phyloP scores from a whole-genome alignment of 768 basidiomycete genomes.

The Russula lepida region DNA sequence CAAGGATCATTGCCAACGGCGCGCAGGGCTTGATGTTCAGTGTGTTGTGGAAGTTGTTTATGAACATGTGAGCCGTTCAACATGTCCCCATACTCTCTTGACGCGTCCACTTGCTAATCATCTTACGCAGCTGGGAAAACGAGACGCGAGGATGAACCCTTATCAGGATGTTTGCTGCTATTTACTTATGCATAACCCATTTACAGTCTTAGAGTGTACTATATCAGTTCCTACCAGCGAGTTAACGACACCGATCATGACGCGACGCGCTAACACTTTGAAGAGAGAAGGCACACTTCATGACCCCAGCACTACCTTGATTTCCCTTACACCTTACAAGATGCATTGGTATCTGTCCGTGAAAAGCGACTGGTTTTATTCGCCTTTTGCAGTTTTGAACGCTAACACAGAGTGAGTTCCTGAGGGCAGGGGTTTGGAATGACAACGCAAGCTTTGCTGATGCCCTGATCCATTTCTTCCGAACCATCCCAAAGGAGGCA shows the following conservation, averaged over 20 bases:
- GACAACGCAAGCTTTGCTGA: no score
- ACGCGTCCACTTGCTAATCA: not conserved
- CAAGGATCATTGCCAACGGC: slow-evolving; percentile 83
- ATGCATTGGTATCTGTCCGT: not conserved
- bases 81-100: not conserved
- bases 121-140: slow-evolving; percentile 6
- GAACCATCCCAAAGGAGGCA: not conserved
- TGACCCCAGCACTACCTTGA: not conserved
- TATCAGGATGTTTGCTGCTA: not conserved
- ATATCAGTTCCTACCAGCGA: not conserved
- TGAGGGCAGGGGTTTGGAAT: no score
- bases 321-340: not conserved
- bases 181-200: not conserved
- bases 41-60: slow-evolving; percentile 83
- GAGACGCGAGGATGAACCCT: not conserved
- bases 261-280: not conserved
- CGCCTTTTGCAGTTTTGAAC: no score
- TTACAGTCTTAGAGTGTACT: not conserved
- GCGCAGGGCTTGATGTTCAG: slow-evolving; percentile 88
- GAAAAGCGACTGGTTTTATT: not conserved
- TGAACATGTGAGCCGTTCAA: slow-evolving; percentile 62
- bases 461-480: not conserved
- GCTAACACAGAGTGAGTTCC: no score
- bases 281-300: not conserved
- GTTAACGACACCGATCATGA: not conserved